Percentiles rank a stretch among this genome's conserved stretches.
phyloP scores from a whole-genome alignment of 768 basidiomycete genomes.

The Leccinum subgranulosum region DNA sequence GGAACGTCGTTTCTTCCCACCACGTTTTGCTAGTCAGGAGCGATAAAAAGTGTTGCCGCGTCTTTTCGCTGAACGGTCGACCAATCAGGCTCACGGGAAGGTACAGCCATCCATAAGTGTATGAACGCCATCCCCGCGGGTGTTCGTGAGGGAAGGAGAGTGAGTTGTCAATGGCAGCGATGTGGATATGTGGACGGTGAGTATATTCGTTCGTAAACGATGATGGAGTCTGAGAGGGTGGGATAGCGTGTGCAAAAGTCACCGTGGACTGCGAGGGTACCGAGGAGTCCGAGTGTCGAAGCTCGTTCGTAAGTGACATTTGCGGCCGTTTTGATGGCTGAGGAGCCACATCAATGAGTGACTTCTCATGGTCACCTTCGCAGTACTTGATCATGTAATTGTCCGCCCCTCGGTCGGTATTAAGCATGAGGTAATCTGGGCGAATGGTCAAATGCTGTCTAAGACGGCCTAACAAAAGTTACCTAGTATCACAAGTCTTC shows the following conservation, averaged over 20 bases:
- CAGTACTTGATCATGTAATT: constrained; percentile 95
- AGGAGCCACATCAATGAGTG: constrained; percentile 76
- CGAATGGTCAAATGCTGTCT: constrained; percentile 1
- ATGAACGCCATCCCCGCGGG: constrained; percentile 75
- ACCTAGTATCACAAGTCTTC: constrained; percentile 83
- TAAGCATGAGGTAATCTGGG: constrained; percentile 86
- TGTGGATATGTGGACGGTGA: constrained; percentile 77
- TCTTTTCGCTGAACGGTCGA: constrained; percentile 79
- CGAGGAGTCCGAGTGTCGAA: constrained; percentile 46
- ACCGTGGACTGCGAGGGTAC: constrained; percentile 37
- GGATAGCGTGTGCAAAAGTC: constrained; percentile 38
- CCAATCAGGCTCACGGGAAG: constrained; percentile 84
- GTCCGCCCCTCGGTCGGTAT: constrained; percentile 83
- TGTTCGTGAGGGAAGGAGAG: constrained; percentile 91
- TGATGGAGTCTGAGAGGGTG: constrained; percentile 34
- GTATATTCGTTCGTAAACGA: constrained; percentile 42
- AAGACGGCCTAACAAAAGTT: not conserved
- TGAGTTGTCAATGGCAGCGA: constrained; percentile 92
- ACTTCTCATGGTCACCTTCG: constrained; percentile 75
- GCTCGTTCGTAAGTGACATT: constrained; percentile 74
- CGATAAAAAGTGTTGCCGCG: constrained; percentile 78
- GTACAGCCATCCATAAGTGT: constrained; percentile 87
- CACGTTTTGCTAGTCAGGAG: constrained; percentile 78
- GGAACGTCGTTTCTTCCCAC: constrained; percentile 87
- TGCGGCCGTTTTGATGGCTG: constrained; percentile 61